phyloP scores from a whole-genome alignment of 1,139 yeast species.

The Oligophagozyma castellii region DNA sequence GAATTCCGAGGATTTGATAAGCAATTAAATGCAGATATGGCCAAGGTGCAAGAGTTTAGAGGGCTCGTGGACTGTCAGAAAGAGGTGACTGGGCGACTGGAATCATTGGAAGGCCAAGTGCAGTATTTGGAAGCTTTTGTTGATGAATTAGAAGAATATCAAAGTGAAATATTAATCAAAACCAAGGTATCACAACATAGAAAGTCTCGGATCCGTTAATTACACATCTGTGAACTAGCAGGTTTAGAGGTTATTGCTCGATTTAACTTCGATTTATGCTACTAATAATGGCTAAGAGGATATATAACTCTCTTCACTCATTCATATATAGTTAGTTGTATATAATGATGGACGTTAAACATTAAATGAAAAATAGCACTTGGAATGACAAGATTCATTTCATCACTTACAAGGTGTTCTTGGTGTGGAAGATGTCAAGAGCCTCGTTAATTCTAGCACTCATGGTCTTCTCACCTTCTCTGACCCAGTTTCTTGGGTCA shows the following conservation, averaged over 20 bases:
- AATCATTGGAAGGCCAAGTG: slow-evolving; percentile 12
- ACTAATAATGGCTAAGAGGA: no score
- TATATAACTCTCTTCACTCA: no score
- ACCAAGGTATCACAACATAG: slow-evolving; percentile 9
- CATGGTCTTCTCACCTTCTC: slow-evolving; percentile 99
- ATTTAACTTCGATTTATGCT: no score
- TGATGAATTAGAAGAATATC: slow-evolving; percentile 18
- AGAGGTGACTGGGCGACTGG: slow-evolving; percentile 7
- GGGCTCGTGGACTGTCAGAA: slow-evolving; percentile 6
- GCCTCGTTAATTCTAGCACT: slow-evolving; percentile 70
- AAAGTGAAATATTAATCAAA: slow-evolving; percentile 15
- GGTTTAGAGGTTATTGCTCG: no score
- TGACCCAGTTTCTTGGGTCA: slow-evolving; percentile 99
- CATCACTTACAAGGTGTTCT: slow-evolving; percentile 42
- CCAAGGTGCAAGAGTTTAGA: slow-evolving; percentile 8
- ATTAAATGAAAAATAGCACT: no score
- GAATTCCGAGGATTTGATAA: no score
- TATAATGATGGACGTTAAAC: no score
- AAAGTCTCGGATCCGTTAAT: slow-evolving; percentile 4
- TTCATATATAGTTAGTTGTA: no score
- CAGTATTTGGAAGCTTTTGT: slow-evolving; percentile 15
- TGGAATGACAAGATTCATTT: no score
- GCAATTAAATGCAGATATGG: no score
- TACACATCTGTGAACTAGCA: no score
- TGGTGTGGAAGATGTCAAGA: slow-evolving; percentile 75